phyloP scores from a whole-genome alignment of 2,329 filamentous ascomycete genomes.

The Hypoxylon sp. region DNA sequence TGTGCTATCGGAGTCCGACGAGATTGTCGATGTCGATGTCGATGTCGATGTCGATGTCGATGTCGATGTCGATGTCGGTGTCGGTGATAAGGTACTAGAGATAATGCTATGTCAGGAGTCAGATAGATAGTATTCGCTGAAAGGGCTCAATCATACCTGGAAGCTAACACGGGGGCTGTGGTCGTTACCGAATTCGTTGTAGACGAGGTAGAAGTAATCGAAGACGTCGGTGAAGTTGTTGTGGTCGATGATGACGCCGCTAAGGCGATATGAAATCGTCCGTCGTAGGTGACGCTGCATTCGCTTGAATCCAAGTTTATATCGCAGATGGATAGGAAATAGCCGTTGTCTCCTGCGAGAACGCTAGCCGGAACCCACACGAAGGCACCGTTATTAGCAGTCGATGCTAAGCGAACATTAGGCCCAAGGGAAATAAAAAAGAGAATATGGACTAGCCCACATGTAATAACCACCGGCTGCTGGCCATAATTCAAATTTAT shows the following conservation, averaged over 20 bases:
- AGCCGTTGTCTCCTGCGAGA: not conserved
- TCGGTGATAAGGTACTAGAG: not conserved
- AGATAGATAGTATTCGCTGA: not conserved
- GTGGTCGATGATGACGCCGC: not conserved
- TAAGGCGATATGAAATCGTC: not conserved
- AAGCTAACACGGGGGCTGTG: not conserved
- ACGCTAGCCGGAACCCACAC: not conserved
- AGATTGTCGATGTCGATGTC: not conserved
- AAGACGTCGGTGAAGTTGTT: not conserved
- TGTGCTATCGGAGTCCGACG: not conserved
- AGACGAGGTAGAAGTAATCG: not conserved
- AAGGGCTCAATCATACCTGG: not conserved
- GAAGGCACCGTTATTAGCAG: not conserved
- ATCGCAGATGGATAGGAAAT: slow-evolving; percentile 1
- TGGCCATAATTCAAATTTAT: not conserved
- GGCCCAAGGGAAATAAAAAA: no score
- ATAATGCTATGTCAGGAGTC: not conserved
- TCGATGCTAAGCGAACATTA: not conserved
- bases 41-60: not conserved
- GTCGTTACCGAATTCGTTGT: not conserved
- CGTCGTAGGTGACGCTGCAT: not conserved
- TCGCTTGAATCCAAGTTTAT: not conserved
- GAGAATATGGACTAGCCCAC: not conserved
- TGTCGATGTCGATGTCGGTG: not conserved
- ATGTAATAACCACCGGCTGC: not conserved